Conservation (phyloP, 2,329 filamentous ascomycete genomes). For the Neonectria ditissima region DNA sequence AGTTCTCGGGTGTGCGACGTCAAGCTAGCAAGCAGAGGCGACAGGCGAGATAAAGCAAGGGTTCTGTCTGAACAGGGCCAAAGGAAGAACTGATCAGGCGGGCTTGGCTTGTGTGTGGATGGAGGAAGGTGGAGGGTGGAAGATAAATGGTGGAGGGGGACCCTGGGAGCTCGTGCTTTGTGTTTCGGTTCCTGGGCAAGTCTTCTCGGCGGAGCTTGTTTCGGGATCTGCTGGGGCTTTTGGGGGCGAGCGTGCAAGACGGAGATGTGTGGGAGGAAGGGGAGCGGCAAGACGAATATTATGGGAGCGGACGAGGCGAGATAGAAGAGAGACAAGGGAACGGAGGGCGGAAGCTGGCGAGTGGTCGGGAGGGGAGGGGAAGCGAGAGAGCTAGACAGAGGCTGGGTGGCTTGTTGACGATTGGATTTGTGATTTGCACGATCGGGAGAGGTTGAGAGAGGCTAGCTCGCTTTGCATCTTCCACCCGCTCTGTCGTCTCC, state of each 20-base stretch:
- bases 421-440: background rate
- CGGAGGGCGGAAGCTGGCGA: background rate
- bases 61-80: background rate
- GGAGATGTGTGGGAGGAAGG: background rate
- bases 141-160: constrained; percentile 1
- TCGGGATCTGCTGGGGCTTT: background rate
- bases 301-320: background rate
- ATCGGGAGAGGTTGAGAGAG: constrained; percentile 2
- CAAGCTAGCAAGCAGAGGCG: background rate
- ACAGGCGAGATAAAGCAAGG: constrained; percentile 24
- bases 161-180: background rate
- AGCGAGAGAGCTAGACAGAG: background rate
- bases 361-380: background rate
- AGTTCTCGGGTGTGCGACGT: constrained; percentile 2
- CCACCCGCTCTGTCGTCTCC: background rate
- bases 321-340: background rate
- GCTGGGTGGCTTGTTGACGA: background rate
- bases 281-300: background rate
- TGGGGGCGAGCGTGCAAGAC: background rate
- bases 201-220: constrained; percentile 1
- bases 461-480: background rate
- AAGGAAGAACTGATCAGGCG: background rate
- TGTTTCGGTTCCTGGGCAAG: background rate
- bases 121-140: background rate
- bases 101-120: background rate